Evolutionary conservation across 805 yeast species (phyloP).

Genomic region (Ogataea sp.): DNA sequence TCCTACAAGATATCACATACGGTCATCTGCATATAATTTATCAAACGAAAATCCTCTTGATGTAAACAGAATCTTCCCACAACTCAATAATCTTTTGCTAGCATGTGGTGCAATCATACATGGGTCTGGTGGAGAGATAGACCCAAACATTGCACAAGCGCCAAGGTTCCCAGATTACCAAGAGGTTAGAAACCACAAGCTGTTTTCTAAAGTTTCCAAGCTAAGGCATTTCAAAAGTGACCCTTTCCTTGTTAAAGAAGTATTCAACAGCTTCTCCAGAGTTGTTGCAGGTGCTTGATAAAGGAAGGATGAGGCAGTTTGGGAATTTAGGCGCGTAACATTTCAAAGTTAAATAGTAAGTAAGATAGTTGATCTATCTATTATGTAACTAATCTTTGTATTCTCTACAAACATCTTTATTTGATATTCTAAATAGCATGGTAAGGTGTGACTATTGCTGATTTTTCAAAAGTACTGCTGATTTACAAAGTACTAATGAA

Average conservation of each 20-base stretch:
- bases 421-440: no score
- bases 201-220: not conserved
- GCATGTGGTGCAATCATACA: constrained; percentile 15
- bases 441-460: no score
- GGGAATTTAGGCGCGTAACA: no score
- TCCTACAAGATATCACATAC: constrained; percentile 41
- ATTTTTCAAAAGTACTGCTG: no score
- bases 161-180: constrained; percentile 13
- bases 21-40: constrained; percentile 19
- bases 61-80: constrained; percentile 7
- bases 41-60: constrained; percentile 11
- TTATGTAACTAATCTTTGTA: no score
- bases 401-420: no score
- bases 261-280: not conserved
- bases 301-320: no score
- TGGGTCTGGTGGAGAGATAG: constrained; percentile 13
- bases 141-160: constrained; percentile 8
- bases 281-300: not conserved
- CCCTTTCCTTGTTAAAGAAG: not conserved
- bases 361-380: no score
- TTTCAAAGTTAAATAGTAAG: no score
- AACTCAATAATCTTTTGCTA: constrained; percentile 7
- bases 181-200: constrained; percentile 6
- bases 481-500: no score
- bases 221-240: not conserved